Base-by-base conservation (phyloP, 2,329 filamentous ascomycete genomes). In the Passalora sequoiae region DNA sequence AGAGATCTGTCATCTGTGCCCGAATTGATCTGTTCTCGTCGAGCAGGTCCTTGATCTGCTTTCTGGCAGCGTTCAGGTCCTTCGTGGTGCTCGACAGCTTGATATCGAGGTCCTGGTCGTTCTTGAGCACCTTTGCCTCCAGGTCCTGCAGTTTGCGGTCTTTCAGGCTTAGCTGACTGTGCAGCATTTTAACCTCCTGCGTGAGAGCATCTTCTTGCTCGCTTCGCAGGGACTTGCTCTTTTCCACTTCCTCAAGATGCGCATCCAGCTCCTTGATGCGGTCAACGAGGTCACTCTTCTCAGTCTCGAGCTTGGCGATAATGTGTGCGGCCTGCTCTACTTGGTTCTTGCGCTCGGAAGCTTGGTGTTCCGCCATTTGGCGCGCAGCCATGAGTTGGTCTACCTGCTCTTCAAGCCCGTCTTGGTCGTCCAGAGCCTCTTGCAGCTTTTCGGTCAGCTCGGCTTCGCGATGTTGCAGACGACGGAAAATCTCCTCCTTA, bases 401-500 rank as follows among this genome's bases (percentile, higher is more conserved):
- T 2, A 98, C 74, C 62, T 98, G 89, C 51, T 94, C 89, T 65
- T 98, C 92, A 1, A 98, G 76, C 41, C 83, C 83, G 61, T 97
- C 91, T 63, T 97, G 91, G 57, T 99, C 94, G 16, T 94, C 86
- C 47, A 97, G 80, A 21, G 91, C 91, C 28, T 86, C 91, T 27
- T 88, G 79, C 20, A 99, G 77, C 69, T 97, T 96, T 60, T 98
- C 94, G 40, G 84, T 86, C 3, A 99, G 76, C 62, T 98, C 91
- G 8, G 81, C 77, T 66, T 98, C 92, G n/a, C 92, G 84, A 40
- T 83, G 72, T 61, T 96, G 92, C 16, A 98, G 74, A n/a, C 94
- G 81, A 62, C 91, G 94, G 73, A 97, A 98, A 47, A 99, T 98
- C 60, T 98, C 92, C 62, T 99, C 94, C 64, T 98, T 98, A 67